phyloP scores from a whole-genome alignment of 345 rosid species.

The rapeseed (Brassica napus) region DNA sequence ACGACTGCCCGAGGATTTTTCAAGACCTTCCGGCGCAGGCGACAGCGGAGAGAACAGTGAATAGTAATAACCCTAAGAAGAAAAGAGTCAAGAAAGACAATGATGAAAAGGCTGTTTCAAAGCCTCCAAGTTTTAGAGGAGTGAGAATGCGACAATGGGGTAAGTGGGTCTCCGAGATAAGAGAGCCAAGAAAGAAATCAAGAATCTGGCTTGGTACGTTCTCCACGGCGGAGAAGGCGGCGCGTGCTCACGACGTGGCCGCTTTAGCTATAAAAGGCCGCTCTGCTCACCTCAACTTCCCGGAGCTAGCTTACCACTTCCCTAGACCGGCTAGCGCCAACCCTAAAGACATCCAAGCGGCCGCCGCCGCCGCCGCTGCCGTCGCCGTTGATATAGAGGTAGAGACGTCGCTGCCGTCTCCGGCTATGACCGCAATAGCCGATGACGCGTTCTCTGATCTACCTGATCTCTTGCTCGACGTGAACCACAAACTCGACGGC shows the following conservation, averaged over 20 bases:
- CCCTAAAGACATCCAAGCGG: constrained; percentile 90
- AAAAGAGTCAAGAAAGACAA: constrained; percentile 29
- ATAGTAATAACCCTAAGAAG: background rate
- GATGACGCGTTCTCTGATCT: constrained; percentile 71
- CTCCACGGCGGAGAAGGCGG: constrained; percentile 91
- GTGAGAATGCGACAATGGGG: constrained; percentile 97
- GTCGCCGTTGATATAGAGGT: constrained; percentile 17
- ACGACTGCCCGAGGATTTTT: constrained; percentile 18
- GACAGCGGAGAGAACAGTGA: constrained; percentile 9
- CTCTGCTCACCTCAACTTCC: constrained; percentile 88
- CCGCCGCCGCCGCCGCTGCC: constrained; percentile 69
- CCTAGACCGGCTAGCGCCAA: constrained; percentile 74
- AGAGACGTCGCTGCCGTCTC: constrained; percentile 28
- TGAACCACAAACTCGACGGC: constrained; percentile 44
- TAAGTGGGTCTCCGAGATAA: constrained; percentile 96
- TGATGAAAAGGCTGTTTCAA: constrained; percentile 34
- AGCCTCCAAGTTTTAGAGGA: constrained; percentile 73
- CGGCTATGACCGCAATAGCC: background rate
- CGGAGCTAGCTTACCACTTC: constrained; percentile 64
- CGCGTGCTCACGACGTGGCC: constrained; percentile 98
- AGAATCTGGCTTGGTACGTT: constrained; percentile 98
- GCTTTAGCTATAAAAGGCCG: constrained; percentile 79
- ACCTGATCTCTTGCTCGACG: constrained; percentile 60
- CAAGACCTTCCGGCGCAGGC: constrained; percentile 11
- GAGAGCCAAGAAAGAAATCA: constrained; percentile 87